Conservation (phyloP, 2,329 filamentous ascomycete genomes). For the Chaetomiaceae sp. region DNA sequence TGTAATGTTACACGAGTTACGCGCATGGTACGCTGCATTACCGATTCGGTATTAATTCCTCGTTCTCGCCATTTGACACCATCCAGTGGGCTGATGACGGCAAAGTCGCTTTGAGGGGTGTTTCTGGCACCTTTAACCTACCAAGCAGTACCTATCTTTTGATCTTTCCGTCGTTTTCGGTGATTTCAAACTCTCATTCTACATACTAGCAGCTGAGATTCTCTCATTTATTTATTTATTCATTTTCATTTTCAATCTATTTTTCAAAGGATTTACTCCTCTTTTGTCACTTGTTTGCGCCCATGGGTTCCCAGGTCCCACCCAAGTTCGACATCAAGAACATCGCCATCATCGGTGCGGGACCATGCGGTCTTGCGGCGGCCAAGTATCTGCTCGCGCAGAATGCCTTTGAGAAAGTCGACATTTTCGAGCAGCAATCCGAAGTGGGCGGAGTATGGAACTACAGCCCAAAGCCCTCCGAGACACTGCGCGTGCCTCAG, state of each 20-base stretch:
- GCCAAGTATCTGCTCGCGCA: conserved; percentile 77
- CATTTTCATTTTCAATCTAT: not conserved
- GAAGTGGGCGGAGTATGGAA: conserved; percentile 83
- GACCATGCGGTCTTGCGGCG: conserved; percentile 70
- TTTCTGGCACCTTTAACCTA: not conserved
- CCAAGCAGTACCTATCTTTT: too few species aligned
- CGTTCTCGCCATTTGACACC: not conserved
- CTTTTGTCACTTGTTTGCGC: too few species aligned
- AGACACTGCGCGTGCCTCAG: conserved; percentile 58
- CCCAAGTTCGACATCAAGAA: conserved; percentile 47
- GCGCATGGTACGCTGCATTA: too few species aligned
- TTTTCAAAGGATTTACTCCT: too few species aligned
- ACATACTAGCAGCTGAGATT: too few species aligned
- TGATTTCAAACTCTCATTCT: too few species aligned
- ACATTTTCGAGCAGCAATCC: conserved; percentile 76
- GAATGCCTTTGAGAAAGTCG: conserved; percentile 60
- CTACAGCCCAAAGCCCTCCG: conserved; percentile 54
- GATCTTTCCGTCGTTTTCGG: too few species aligned
- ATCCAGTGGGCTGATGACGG: not conserved
- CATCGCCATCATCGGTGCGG: conserved; percentile 78
- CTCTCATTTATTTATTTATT: not conserved
- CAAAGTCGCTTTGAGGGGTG: not conserved
- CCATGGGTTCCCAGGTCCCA: conserved; percentile 27
- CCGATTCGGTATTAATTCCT: not conserved
- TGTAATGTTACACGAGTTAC: too few species aligned